Evolutionary conservation across 345 rosid genomes (phyloP).

Genomic region (Corchorus capsularis): DNA sequence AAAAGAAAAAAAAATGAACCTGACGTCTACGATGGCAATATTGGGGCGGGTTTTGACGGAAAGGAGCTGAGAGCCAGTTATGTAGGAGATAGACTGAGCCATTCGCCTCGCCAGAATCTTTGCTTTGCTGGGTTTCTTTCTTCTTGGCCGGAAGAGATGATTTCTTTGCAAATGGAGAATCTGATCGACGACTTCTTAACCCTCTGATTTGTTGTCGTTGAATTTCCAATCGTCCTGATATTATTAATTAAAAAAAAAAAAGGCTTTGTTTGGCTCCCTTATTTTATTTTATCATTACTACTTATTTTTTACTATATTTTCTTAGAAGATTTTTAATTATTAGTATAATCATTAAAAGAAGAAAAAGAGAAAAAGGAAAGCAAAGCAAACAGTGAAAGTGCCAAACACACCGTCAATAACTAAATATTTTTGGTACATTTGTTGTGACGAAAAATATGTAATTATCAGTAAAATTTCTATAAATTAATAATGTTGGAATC

Average conservation of each 20-base stretch:
- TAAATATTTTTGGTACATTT: no score
- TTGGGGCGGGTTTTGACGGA: conserved; percentile 63
- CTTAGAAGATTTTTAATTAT: no score
- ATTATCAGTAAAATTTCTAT: no score
- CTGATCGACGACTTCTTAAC: not conserved
- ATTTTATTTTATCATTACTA: not conserved
- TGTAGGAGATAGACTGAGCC: conserved; percentile 78
- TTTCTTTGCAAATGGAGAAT: conserved; percentile 13
- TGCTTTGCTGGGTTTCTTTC: not conserved
- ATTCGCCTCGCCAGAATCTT: conserved; percentile 31
- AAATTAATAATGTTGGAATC: no score
- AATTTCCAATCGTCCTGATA: not conserved
- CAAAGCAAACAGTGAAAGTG: no score
- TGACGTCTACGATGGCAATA: conserved; percentile 83
- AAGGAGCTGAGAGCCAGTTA: conserved; percentile 78
- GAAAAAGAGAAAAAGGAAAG: no score
- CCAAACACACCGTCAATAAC: no score
- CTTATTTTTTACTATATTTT: conserved; percentile 13
- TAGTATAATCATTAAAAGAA: no score
- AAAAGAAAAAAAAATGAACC: conserved; percentile 38
- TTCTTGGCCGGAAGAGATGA: not conserved
- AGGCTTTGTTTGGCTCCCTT: not conserved
- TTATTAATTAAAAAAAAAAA: no score
- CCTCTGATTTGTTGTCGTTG: not conserved
- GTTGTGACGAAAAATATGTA: no score